phyloP scores from a whole-genome alignment of 345 rosid genomes.

The Citrus inodora region DNA sequence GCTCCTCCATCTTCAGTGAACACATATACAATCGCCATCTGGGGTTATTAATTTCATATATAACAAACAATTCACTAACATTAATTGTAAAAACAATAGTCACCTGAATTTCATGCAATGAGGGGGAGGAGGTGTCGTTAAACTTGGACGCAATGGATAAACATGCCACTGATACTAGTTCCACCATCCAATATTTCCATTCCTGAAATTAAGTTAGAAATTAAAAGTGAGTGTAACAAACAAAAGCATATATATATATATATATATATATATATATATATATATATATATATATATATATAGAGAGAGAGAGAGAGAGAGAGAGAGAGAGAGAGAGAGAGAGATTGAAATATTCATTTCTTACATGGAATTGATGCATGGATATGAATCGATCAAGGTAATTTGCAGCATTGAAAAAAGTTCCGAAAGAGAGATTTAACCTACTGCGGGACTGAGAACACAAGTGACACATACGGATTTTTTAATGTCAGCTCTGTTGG shows the following conservation, averaged over 20 bases:
- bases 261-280: too few relatives aligned
- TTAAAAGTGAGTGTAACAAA: neutral
- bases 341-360: neutral
- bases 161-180: conserved; percentile 54
- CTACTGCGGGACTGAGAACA: conserved; percentile 40
- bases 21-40: neutral
- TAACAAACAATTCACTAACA: neutral
- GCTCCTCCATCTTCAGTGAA: conserved; percentile 48
- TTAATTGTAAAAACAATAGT: neutral
- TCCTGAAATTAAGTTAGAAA: conserved; percentile 27
- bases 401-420: conserved; percentile 54
- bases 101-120: conserved; percentile 65
- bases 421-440: conserved; percentile 37
- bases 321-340: too few relatives aligned
- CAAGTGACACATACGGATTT: conserved; percentile 8
- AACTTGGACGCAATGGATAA: conserved; percentile 70
- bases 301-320: too few relatives aligned
- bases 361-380: conserved; percentile 45
- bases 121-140: conserved; percentile 40
- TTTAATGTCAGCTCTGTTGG: neutral
- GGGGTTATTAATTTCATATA: neutral
- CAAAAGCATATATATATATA: neutral
- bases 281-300: too few relatives aligned
- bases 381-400: conserved; percentile 61
- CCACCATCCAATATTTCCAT: conserved; percentile 74